Base-by-base conservation (phyloP, 2,329 filamentous ascomycete species). In the Ophiostoma sp. region DNA sequence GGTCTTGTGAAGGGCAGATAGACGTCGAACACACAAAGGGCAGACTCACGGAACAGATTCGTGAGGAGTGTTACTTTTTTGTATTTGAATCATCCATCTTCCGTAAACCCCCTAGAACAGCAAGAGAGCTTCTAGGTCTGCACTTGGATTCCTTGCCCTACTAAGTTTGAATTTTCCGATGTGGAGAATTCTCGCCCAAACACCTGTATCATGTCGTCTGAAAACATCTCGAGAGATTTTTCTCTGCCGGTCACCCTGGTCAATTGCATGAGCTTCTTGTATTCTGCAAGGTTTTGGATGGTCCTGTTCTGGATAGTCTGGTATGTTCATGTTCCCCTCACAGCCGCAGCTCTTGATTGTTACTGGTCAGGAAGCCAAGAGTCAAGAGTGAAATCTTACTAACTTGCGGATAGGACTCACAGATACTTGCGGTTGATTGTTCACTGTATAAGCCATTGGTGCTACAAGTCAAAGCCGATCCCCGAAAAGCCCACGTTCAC, bases 351-450 rank as follows among this genome's bases (percentile, higher is more conserved):
- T 27, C 27, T 27, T 2, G 27, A 27, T 27, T 27, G 27, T 27
- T 40, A 41, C 58, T 55, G 49, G 49, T 6, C 11, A 8, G n/a
- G n/a, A 55, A 55, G 18, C 12, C 11, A 16, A 55, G n/a, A 55
- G n/a, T 55, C 11, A 16, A 11, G n/a, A 55, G n/a, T 18, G 49
- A 55, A 11, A 55, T 27, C 27, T 27, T 27, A 27, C 27, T 27
- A 27, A 27, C 27, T 27, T 2, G 27, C 27, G 27, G 27, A 12
- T 41, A 96, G 93, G 87, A 75, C 94, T 70, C 92, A 96, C 82
- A 90, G 94, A 73, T 97, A 97, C 80, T 75, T 92, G 70, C 90
- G 94, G 72, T 84, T 96, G 73, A 82, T 96, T 74, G 88, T 96
- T 73, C 95, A 97, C 77, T 87, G 91, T 74, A 81, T 91, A 74